Percentiles rank a stretch among this genome's conserved stretches.
phyloP scores from a whole-genome alignment of 164 flowering plant genomes.

The Houttuynia cordata region DNA sequence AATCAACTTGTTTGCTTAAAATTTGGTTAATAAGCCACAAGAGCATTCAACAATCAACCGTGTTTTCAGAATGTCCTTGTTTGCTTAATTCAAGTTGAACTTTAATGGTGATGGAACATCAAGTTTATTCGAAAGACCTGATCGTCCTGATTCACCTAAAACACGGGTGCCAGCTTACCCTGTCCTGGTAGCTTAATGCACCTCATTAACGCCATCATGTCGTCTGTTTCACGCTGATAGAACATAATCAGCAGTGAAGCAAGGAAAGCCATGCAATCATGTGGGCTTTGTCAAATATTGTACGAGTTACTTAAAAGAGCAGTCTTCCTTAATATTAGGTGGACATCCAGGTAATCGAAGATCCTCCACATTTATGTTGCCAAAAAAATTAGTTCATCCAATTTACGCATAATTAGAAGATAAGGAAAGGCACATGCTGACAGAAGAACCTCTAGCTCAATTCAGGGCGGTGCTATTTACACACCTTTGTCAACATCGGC shows the following conservation, averaged over 20 bases:
- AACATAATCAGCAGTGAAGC: not conserved
- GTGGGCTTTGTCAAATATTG: not conserved
- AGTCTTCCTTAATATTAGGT: too few species aligned
- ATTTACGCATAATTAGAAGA: too few species aligned
- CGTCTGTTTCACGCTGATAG: not conserved
- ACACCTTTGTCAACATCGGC: too few species aligned
- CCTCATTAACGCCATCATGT: not conserved
- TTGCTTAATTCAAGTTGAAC: not conserved
- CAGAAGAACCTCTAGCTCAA: too few species aligned
- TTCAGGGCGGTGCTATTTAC: too few species aligned
- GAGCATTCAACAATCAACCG: not conserved
- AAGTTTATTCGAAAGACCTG: not conserved
- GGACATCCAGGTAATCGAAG: too few species aligned
- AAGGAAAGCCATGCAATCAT: not conserved
- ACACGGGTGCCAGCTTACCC: not conserved
- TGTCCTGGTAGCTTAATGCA: not conserved
- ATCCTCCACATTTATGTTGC: too few species aligned
- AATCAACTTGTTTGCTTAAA: too few species aligned
- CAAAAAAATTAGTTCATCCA: too few species aligned
- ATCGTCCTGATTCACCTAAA: not conserved
- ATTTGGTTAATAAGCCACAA: too few species aligned
- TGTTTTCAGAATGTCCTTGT: not conserved
- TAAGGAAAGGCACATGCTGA: too few species aligned
- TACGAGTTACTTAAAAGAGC: not conserved
- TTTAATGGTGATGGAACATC: not conserved